Percentiles rank a stretch among this genome's conserved stretches.
Evolutionary conservation across 2,329 filamentous ascomycete genomes (phyloP).

Genomic region (Bipolaris bicolor): DNA sequence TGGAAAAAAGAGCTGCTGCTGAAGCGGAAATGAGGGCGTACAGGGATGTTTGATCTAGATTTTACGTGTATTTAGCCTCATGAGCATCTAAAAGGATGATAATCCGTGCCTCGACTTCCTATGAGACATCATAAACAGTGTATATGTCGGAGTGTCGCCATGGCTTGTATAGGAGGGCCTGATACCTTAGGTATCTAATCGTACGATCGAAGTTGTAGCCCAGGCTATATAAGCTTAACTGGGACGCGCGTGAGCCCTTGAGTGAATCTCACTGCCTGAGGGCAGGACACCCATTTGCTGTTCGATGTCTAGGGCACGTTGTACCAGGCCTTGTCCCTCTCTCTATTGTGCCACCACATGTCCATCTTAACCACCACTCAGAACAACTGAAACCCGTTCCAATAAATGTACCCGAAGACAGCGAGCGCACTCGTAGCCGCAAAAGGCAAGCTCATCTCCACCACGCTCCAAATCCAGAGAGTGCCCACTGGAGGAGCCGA

Average conservation of each 20-base stretch:
- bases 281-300: neutral
- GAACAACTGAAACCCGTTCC: constrained; percentile 59
- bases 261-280: neutral
- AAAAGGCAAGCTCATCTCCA: constrained; percentile 78
- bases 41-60: neutral
- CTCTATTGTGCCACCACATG: neutral
- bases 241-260: neutral
- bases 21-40: neutral
- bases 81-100: neutral
- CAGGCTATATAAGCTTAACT: neutral
- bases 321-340: neutral
- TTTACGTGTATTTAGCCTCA: neutral
- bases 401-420: constrained; percentile 61
- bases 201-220: neutral
- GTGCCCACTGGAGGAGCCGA: constrained; percentile 86
- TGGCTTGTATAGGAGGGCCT: neutral
- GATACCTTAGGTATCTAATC: neutral
- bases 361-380: constrained; percentile 23
- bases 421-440: constrained; percentile 63
- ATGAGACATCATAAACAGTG: neutral
- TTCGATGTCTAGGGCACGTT: neutral
- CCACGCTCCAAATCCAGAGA: constrained; percentile 89
- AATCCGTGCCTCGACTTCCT: neutral
- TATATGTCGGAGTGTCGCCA: neutral
- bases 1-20: constrained; percentile 25